Percentiles rank a stretch among this genome's conserved stretches.
Evolutionary conservation across 75 land plant species (phyloP).

Genomic region (Cryptomeria japonica): DNA sequence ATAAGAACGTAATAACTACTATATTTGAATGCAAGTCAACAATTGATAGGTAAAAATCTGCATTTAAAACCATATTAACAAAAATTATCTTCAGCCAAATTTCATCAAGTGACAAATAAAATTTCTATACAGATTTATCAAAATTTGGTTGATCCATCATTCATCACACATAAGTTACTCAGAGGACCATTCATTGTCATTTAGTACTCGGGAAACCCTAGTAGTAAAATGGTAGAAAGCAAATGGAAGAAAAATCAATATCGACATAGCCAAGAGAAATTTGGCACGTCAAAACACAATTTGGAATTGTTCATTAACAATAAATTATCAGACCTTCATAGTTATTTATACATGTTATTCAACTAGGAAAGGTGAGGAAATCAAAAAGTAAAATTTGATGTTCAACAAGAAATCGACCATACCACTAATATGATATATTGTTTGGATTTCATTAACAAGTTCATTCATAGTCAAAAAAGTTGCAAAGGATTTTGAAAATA

Average conservation of each 20-base stretch:
- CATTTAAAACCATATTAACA: not conserved
- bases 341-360: not conserved
- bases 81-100: not conserved
- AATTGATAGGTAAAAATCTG: not conserved
- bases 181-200: not conserved
- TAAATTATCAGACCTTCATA: not conserved
- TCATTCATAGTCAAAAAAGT: not conserved
- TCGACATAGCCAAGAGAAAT: not conserved
- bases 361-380: not conserved
- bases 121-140: not conserved
- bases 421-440: not conserved
- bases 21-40: not conserved
- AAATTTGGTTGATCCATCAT: not conserved
- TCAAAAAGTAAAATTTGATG: not conserved
- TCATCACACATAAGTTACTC: not conserved
- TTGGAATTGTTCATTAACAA: not conserved
- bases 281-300: not conserved
- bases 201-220: not conserved
- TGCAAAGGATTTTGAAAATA: not conserved
- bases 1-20: not conserved
- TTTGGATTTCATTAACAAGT: not conserved
- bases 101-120: not conserved
- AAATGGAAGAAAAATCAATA: not conserved
- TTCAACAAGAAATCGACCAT: not conserved
- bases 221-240: not conserved